Evolutionary conservation across 2,329 filamentous ascomycete genomes (phyloP).

Genomic region (Aulographum hederae): DNA sequence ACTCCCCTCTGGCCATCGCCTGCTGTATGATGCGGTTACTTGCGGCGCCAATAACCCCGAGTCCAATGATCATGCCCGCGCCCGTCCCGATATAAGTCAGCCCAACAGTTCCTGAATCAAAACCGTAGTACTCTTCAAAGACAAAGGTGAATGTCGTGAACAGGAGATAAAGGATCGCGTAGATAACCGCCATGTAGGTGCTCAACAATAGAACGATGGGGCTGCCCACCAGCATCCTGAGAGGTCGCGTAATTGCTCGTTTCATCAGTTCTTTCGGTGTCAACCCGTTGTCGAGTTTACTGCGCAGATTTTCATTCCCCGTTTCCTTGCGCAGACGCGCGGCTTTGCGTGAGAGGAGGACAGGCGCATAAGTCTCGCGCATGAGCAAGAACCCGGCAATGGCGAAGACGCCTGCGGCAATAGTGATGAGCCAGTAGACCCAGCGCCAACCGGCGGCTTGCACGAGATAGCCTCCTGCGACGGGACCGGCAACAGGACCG

Average conservation of each 20-base stretch:
- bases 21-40: too few species aligned
- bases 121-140: slow-evolving; percentile 15
- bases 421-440: slow-evolving; percentile 52
- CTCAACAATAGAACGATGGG: slow-evolving; percentile 33
- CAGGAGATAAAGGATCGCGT: slow-evolving; percentile 45
- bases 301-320: slow-evolving; percentile 40
- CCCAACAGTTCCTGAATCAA: background rate
- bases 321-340: slow-evolving; percentile 38
- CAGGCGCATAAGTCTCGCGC: slow-evolving; percentile 47
- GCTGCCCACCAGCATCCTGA: slow-evolving; percentile 37
- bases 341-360: slow-evolving; percentile 40
- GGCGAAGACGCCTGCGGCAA: slow-evolving; percentile 43
- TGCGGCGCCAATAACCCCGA: too few species aligned
- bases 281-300: slow-evolving; percentile 26
- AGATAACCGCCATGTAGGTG: slow-evolving; percentile 33
- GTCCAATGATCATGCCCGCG: too few species aligned
- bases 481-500: slow-evolving; percentile 46
- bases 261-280: slow-evolving; percentile 5
- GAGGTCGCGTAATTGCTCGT: slow-evolving; percentile 28
- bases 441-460: slow-evolving; percentile 50
- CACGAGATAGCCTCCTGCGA: slow-evolving; percentile 46
- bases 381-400: slow-evolving; percentile 41
- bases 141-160: slow-evolving; percentile 40
- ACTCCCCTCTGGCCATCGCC: too few species aligned
- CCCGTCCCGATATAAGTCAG: slow-evolving; percentile 8